These are phyloP conservation scores for Cantharellus cinnabarinus DNA, from an alignment of 768 basidiomycete species.

Conservation along the genomic window DNA sequence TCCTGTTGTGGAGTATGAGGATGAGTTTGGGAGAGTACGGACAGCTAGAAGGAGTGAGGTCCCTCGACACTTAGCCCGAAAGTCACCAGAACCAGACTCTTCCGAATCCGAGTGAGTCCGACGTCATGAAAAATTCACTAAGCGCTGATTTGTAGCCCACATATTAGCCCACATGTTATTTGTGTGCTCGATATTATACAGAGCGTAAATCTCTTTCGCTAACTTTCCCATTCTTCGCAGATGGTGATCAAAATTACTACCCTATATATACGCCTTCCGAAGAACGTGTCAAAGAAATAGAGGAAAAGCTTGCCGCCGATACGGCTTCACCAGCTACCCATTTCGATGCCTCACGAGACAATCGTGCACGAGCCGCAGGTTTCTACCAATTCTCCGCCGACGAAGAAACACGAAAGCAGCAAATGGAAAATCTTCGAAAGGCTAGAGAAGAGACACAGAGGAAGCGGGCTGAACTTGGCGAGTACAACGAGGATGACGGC, in stretches of 20 bases:
- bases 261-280: constrained; percentile 73
- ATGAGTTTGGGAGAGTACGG: constrained; percentile 67
- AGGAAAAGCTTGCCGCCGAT: constrained; percentile 44
- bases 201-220: neutral
- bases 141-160: too few species aligned
- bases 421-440: constrained; percentile 65
- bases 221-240: constrained; percentile 19
- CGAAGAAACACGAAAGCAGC: constrained; percentile 49
- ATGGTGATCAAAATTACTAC: constrained; percentile 67
- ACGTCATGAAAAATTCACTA: too few species aligned
- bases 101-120: constrained; percentile 37
- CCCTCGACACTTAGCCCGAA: constrained; percentile 37
- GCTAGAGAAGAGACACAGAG: constrained; percentile 12
- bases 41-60: constrained; percentile 54
- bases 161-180: too few species aligned
- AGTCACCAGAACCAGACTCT: constrained; percentile 9
- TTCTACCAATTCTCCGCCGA: constrained; percentile 84
- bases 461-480: constrained; percentile 3
- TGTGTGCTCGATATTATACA: neutral
- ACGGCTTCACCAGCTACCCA: constrained; percentile 54
- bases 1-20: constrained; percentile 66
- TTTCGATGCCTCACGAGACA: constrained; percentile 67
- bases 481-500: neutral
- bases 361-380: constrained; percentile 73
- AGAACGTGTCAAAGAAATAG: constrained; percentile 58